Evolutionary conservation across 495 filamentous ascomycete species (phyloP), one percentile per base, ranked within the genome.

Genomic region (Penicillium ucsense): DNA sequence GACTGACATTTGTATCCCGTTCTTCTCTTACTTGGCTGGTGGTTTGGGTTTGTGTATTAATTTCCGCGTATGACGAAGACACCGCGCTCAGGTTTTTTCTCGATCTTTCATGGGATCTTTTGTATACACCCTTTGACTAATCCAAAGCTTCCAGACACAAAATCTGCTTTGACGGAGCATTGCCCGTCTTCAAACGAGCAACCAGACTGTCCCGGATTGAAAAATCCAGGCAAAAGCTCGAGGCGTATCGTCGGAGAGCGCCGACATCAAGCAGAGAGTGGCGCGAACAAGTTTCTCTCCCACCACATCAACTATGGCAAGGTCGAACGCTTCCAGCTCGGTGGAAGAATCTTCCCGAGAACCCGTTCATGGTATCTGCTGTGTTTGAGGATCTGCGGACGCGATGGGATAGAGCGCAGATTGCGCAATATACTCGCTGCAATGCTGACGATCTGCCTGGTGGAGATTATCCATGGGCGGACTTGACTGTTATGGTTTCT

Each of bases 101-200:
- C 20, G 20, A 20, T 20, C 9, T 28, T 27, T 28, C 4, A n/a
- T n/a, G n/a, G n/a, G n/a, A n/a, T n/a, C 9, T 28, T 1, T 27
- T 8, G 8, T 39, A 7, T 39, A 27, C n/a, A 37, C 4, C 11
- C 28, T 37, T 29, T 33, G 39, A 47, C n/a, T 46, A 20, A 45
- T 6, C 32, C 41, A 2, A 9, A 11, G 20, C 20, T 8, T 8
- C 5, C 8, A 75, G 69, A 55, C 51, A 66, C 43, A 48, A 60
- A 31, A 86, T 94, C 44, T 89, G 79, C 59, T 91, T 94, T 47
- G 88, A 94, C 59, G 85, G 87, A 28, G 81, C 76, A 38, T 68
- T 94, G 8, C 88, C 88, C 6, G 39, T 64, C 5, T 52, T 60
- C 10, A 88, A 88, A 50, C 68, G 69, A 28, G 51, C 63, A 0